Evolutionary conservation across 179 eudicot genomes (phyloP).

Genomic region (Carnegiea gigantea): DNA sequence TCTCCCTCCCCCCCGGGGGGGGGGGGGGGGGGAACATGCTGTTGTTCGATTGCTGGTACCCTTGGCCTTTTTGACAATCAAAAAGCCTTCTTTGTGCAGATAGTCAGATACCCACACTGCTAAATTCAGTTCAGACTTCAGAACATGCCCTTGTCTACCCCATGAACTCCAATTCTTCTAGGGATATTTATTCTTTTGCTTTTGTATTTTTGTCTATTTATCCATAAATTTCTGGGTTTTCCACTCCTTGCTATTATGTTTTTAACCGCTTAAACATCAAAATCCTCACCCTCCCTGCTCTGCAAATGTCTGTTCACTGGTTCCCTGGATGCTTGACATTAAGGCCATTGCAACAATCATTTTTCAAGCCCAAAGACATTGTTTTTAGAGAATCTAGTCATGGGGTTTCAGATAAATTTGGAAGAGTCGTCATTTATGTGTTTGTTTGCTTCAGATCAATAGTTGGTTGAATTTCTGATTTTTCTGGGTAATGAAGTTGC

Average conservation of each 20-base stretch:
- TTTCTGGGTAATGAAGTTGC: too few relatives aligned
- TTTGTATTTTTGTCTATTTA: constrained; percentile 8
- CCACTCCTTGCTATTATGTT: neutral
- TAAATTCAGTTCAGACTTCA: constrained; percentile 13
- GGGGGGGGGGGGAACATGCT: too few relatives aligned
- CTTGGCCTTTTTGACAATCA: neutral
- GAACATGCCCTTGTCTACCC: constrained; percentile 15
- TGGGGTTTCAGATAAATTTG: constrained; percentile 10
- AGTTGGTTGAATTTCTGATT: too few relatives aligned
- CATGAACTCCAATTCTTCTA: neutral
- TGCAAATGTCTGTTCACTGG: constrained; percentile 37
- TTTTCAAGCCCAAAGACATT: constrained; percentile 18
- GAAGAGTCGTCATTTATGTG: too few relatives aligned
- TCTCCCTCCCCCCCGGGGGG: too few relatives aligned
- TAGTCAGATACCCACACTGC: constrained; percentile 13
- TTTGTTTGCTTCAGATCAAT: too few relatives aligned
- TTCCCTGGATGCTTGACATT: constrained; percentile 60
- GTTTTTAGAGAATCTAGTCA: constrained; percentile 2
- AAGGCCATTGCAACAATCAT: constrained; percentile 39
- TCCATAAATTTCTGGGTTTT: constrained; percentile 22
- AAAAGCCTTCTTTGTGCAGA: constrained; percentile 25
- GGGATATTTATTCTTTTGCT: constrained; percentile 5
- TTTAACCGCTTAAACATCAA: neutral
- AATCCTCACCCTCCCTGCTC: constrained; percentile 36
- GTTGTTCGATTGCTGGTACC: too few relatives aligned